Percentiles rank a stretch among this genome's conserved stretches.
phyloP scores from a whole-genome alignment of 805 yeast genomes.

The Allodekkera sacchari region DNA sequence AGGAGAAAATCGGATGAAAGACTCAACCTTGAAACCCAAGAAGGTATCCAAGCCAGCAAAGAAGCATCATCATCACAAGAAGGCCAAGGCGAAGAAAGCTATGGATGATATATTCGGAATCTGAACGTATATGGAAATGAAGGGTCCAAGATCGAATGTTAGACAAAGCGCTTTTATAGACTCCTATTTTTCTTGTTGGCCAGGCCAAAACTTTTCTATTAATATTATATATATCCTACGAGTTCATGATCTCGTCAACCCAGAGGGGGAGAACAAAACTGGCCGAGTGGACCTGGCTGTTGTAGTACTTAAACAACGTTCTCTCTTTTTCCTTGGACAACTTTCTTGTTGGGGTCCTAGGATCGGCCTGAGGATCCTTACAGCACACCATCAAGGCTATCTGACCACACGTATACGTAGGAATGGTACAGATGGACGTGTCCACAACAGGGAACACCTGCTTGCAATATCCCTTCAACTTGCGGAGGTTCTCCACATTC shows the following conservation, averaged over 20 bases:
- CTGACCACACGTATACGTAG: constrained; percentile 85
- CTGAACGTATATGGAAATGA: too few relatives aligned
- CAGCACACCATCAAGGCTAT: constrained; percentile 71
- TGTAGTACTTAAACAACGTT: constrained; percentile 55
- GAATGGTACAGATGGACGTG: constrained; percentile 75
- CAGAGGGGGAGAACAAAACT: constrained; percentile 75
- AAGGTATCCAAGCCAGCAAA: constrained; percentile 11
- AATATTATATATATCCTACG: constrained; percentile 2
- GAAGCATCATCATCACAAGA: constrained; percentile 19
- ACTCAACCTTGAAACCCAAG: constrained; percentile 4
- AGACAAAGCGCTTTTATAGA: not conserved
- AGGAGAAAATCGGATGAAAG: constrained; percentile 5
- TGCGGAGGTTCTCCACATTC: constrained; percentile 43
- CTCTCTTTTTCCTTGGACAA: constrained; percentile 38
- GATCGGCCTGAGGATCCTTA: constrained; percentile 38
- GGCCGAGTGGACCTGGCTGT: constrained; percentile 54
- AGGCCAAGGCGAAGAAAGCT: constrained; percentile 42
- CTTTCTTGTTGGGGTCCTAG: constrained; percentile 44
- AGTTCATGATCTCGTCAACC: constrained; percentile 37
- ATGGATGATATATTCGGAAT: constrained; percentile 74
- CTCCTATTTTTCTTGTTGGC: not conserved
- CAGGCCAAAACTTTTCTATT: not conserved
- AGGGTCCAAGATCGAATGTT: too few relatives aligned
- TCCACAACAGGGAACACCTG: constrained; percentile 52
- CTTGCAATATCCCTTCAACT: constrained; percentile 39